phyloP scores from a whole-genome alignment of 331 rosid species.

The Telfairia occidentalis region DNA sequence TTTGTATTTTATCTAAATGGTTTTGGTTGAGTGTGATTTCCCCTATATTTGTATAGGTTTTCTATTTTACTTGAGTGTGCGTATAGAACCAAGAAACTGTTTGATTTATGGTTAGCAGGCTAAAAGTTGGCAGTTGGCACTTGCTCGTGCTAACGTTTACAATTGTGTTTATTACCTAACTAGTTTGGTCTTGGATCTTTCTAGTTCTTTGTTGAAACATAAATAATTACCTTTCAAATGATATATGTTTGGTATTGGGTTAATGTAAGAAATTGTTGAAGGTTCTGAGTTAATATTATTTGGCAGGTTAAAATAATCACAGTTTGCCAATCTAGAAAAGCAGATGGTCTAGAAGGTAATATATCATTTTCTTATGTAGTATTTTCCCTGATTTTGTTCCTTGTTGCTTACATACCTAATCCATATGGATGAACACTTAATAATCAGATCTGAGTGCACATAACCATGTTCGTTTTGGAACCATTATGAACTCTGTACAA shows the following conservation, averaged over 20 bases:
- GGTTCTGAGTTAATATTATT: constrained; percentile 16
- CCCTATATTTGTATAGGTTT: not conserved
- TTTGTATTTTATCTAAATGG: not conserved
- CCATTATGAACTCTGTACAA: not conserved
- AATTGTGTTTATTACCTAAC: not conserved
- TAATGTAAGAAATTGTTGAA: constrained; percentile 11
- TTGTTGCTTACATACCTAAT: not conserved
- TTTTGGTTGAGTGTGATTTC: not conserved
- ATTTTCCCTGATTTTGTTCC: not conserved
- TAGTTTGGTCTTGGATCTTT: not conserved
- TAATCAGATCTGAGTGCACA: not conserved
- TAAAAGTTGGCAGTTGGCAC: not conserved
- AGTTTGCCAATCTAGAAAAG: constrained; percentile 56
- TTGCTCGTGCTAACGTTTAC: not conserved
- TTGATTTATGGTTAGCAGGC: not conserved
- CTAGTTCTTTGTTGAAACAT: not conserved
- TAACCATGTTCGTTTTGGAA: not conserved
- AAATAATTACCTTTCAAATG: not conserved
- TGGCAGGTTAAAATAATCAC: constrained; percentile 73
- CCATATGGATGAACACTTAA: not conserved
- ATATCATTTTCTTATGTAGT: not conserved
- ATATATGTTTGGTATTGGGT: not conserved
- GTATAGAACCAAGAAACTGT: not conserved
- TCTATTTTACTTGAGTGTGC: not conserved
- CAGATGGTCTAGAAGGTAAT: constrained; percentile 48